phyloP scores from a whole-genome alignment of 176 grass and related monocot species.

The Tillandsia fasciculata region DNA sequence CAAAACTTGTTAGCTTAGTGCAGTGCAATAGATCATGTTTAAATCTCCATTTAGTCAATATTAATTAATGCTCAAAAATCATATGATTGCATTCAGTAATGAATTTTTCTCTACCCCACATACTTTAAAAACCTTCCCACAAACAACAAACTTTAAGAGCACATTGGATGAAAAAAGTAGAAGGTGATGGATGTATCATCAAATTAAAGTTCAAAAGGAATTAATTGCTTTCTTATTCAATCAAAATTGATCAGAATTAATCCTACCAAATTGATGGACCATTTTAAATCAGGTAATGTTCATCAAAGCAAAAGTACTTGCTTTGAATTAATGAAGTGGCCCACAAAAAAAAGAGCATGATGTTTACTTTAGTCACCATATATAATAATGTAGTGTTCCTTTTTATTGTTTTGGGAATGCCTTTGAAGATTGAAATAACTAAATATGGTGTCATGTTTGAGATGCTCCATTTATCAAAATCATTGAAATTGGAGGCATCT shows the following conservation, averaged over 20 bases:
- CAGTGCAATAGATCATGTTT: no score
- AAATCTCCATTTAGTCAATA: no score
- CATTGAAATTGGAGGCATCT: not conserved
- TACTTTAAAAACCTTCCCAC: not conserved
- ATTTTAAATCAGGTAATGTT: not conserved
- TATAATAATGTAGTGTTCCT: slow-evolving; percentile 9
- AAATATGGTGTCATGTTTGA: slow-evolving; percentile 3
- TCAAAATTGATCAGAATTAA: not conserved
- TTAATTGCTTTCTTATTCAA: not conserved
- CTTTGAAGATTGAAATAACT: slow-evolving; percentile 11
- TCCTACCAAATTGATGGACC: not conserved
- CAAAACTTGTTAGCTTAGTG: not conserved
- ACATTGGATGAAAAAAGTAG: not conserved
- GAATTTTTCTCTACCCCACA: no score
- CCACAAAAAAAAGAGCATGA: not conserved
- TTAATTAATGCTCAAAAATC: no score
- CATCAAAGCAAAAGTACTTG: not conserved
- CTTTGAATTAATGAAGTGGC: not conserved
- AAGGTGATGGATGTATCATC: not conserved
- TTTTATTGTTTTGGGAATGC: slow-evolving; percentile 31
- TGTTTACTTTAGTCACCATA: slow-evolving; percentile 9
- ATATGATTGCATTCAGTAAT: no score
- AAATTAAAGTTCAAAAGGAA: not conserved
- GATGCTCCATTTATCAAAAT: not conserved
- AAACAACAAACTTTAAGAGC: not conserved